Conservation (phyloP, 1,284 basidiomycete species). For the Phenoliferia sp. region DNA sequence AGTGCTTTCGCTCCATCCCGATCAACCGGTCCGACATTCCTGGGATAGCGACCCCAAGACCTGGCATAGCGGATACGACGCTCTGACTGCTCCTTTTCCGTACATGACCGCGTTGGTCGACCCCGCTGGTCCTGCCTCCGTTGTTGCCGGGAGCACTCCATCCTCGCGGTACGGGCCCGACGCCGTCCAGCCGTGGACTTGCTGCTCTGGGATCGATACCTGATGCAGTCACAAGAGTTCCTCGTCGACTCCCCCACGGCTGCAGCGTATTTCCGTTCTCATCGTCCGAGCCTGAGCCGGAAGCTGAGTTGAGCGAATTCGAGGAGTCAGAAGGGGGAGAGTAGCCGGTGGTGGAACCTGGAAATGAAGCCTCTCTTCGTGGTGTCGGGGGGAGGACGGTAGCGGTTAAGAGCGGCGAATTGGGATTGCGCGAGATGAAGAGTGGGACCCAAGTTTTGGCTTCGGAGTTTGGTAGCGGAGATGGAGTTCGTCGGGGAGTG, state of each 20-base stretch:
- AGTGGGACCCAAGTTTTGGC: constrained; percentile 2
- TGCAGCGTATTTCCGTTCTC: not conserved
- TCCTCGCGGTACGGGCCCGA: not conserved
- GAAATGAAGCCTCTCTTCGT: not conserved
- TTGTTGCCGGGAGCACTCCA: not conserved
- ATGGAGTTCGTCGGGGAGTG: not conserved
- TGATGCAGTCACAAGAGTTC: not conserved
- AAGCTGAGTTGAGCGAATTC: not conserved
- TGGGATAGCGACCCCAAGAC: constrained; percentile 5
- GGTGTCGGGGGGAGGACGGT: not conserved
- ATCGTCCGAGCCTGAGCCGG: not conserved
- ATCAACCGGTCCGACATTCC: not conserved
- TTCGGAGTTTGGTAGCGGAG: not conserved
- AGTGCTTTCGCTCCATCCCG: constrained; percentile 12
- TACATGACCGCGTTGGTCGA: not conserved
- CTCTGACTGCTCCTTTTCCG: not conserved
- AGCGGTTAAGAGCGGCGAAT: not conserved
- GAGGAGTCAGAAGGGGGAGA: not conserved
- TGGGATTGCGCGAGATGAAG: not conserved
- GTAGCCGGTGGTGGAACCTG: too few species aligned
- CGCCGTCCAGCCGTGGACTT: not conserved
- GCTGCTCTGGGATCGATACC: not conserved
- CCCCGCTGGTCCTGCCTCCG: not conserved
- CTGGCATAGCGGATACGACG: not conserved
- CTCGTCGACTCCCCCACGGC: not conserved